Evolutionary conservation across 352 stramenopile species (phyloP).

Genomic region (Phytophthora pisi): DNA sequence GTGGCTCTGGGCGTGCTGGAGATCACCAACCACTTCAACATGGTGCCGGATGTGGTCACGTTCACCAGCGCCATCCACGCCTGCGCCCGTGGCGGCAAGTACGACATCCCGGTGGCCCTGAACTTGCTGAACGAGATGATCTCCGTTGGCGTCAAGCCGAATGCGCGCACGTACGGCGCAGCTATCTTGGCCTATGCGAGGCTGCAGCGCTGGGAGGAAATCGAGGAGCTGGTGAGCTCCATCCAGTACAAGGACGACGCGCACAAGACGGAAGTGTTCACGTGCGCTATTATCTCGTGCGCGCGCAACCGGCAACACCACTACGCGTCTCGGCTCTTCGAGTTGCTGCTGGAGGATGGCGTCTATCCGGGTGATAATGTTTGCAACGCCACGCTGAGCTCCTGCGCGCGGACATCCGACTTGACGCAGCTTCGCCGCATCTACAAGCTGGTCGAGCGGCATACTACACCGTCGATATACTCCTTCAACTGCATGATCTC

Average conservation of each 20-base stretch:
- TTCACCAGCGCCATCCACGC: constrained; percentile 86
- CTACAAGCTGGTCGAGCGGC: constrained; percentile 62
- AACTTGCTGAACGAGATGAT: constrained; percentile 85
- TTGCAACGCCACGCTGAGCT: constrained; percentile 71
- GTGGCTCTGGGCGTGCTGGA: constrained; percentile 76
- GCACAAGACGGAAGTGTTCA: constrained; percentile 71
- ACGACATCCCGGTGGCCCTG: constrained; percentile 59
- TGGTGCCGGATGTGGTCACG: constrained; percentile 69
- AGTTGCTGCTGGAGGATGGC: constrained; percentile 67
- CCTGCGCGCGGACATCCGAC: constrained; percentile 68
- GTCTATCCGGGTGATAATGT: constrained; percentile 76
- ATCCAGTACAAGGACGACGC: constrained; percentile 63
- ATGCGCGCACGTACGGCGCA: constrained; percentile 79
- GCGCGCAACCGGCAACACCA: constrained; percentile 71
- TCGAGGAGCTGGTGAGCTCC: constrained; percentile 61
- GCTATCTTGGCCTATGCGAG: constrained; percentile 72
- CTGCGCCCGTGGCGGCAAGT: constrained; percentile 60
- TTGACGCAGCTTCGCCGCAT: constrained; percentile 64
- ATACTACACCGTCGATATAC: constrained; percentile 69
- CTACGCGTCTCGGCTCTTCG: constrained; percentile 64
- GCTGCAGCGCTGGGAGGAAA: constrained; percentile 72
- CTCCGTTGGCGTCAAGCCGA: constrained; percentile 53
- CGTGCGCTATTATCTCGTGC: constrained; percentile 79
- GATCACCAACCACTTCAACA: constrained; percentile 70
- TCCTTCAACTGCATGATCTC: constrained; percentile 88